Base-by-base conservation (phyloP, 2,329 filamentous ascomycete genomes). In the Cordyceps fumosorosea region DNA sequence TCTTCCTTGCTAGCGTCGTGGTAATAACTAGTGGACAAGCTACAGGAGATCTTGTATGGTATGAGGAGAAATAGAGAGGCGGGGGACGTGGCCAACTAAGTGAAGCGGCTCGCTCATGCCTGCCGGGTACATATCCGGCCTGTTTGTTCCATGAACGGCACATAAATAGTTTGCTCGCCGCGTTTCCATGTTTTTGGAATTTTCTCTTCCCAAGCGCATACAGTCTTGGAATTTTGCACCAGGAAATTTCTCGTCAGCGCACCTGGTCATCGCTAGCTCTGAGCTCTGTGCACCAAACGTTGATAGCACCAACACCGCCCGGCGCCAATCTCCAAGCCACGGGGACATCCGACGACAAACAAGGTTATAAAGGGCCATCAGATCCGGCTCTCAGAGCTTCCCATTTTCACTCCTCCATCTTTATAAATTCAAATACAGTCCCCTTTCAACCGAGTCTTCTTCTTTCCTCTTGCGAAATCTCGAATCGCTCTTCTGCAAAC, bases 301-400 rank as follows among this genome's bases (percentile, higher is more conserved):
- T n/a, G 18, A 20, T 14, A 37, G 14, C 26, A 56, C 54, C 24
- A 32, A 26, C 54, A 32, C 16, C 26, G 32, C 8, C 55, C 2
- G 55, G 29, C 32, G 29, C 32, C 32, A 51, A 20, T 51, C 40
- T 45, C 40, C 24, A 54, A 54, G 42, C 50, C 37, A 50, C 59
- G 58, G 58, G 22, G 51, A 61, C 29, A 61, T 55, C 59, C 59
- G 59, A 61, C 32, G 22, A 55, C 7, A 54, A 55, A 20, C 59
- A 61, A 50, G 57, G 37, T 47, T 60, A 29, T 6, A 6, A 24
- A 22, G 45, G 50, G 26, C 44, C 58, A 32, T 55, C 51, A 12
- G 26, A 60, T 55, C 58, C 51, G 32, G 37, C 22, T 51, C 60
- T 45, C 45, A 44, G 29, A 54, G 16, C 50, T 44, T 55, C 42